Evolutionary conservation across 768 basidiomycete genomes (phyloP).

Genomic region (Xerocomus spinulosus): DNA sequence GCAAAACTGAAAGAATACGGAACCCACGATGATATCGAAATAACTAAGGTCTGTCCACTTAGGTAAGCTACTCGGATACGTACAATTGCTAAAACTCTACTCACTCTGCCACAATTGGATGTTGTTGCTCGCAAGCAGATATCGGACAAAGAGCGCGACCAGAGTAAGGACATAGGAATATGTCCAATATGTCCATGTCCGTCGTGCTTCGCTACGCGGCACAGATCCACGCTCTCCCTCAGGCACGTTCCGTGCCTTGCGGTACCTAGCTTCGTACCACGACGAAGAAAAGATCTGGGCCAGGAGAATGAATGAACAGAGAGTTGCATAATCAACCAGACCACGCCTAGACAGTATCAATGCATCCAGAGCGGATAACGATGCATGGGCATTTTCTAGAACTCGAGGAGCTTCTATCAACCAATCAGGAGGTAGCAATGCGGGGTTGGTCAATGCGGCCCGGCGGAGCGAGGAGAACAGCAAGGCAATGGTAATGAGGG

Average conservation of each 20-base stretch:
- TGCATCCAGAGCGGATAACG: conserved; percentile 46
- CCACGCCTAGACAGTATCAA: conserved; percentile 67
- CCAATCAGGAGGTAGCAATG: conserved; percentile 60
- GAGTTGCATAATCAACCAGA: conserved; percentile 72
- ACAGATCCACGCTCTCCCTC: conserved; percentile 75
- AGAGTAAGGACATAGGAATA: conserved; percentile 57
- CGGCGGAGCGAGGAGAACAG: conserved; percentile 49
- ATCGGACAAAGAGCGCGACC: conserved; percentile 46
- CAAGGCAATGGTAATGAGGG: conserved; percentile 70
- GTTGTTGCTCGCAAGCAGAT: conserved; percentile 38
- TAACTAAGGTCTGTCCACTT: conserved; percentile 60
- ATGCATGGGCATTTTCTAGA: conserved; percentile 40
- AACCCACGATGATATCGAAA: conserved; percentile 67
- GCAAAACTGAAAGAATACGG: conserved; percentile 86
- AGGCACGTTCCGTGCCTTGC: conserved; percentile 37
- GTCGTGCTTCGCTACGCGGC: conserved; percentile 63
- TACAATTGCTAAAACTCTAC: conserved; percentile 24
- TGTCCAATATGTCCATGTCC: conserved; percentile 58
- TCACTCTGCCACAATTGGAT: conserved; percentile 69
- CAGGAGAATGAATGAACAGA: conserved; percentile 76
- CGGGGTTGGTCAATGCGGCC: conserved; percentile 25
- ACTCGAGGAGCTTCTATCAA: conserved; percentile 68
- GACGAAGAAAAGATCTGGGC: conserved; percentile 77
- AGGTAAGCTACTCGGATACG: not conserved
- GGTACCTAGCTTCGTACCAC: conserved; percentile 59